Percentiles rank a stretch among this genome's conserved stretches.
phyloP scores from a whole-genome alignment of 2,329 filamentous ascomycete species.

The Arthrobotrys megalospora region DNA sequence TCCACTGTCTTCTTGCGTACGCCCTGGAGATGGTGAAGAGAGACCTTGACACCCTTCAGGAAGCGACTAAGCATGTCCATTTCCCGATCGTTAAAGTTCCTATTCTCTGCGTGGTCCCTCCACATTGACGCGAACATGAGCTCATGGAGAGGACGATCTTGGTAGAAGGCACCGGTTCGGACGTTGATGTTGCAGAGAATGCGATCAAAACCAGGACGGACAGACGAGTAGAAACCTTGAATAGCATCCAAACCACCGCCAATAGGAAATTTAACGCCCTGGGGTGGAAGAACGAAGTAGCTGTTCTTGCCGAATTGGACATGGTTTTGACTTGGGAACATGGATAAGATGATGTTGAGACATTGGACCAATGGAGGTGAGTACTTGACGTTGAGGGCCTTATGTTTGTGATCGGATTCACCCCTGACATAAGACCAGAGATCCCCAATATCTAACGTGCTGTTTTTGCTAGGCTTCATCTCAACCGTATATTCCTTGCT shows the following conservation, averaged over 20 bases:
- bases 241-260: conserved; percentile 73
- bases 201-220: conserved; percentile 74
- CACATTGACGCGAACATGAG: conserved; percentile 43
- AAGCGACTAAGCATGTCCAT: conserved; percentile 28
- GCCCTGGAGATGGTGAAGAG: conserved; percentile 49
- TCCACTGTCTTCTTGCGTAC: conserved; percentile 65
- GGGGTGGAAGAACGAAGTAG: conserved; percentile 65
- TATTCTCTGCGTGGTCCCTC: conserved; percentile 26
- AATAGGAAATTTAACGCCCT: conserved; percentile 66
- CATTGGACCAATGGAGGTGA: conserved; percentile 61
- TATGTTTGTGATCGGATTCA: conserved; percentile 61
- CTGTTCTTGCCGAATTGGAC: conserved; percentile 63
- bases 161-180: conserved; percentile 74
- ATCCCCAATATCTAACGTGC: conserved; percentile 50
- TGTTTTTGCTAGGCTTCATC: conserved; percentile 59
- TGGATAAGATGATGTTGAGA: conserved; percentile 64
- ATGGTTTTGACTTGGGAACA: conserved; percentile 63
- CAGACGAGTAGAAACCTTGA: conserved; percentile 76
- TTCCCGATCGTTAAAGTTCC: conserved; percentile 23
- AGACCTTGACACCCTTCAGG: conserved; percentile 51
- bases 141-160: conserved; percentile 64
- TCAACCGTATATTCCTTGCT: conserved; percentile 63
- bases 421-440: conserved; percentile 62
- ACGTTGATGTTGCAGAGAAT: conserved; percentile 77
- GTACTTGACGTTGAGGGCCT: conserved; percentile 61